Percentiles rank a stretch among this genome's conserved stretches.
These are phyloP conservation scores for Cystobasidium slooffiae DNA, from an alignment of 1,284 basidiomycete genomes.

Conservation along the genomic window DNA sequence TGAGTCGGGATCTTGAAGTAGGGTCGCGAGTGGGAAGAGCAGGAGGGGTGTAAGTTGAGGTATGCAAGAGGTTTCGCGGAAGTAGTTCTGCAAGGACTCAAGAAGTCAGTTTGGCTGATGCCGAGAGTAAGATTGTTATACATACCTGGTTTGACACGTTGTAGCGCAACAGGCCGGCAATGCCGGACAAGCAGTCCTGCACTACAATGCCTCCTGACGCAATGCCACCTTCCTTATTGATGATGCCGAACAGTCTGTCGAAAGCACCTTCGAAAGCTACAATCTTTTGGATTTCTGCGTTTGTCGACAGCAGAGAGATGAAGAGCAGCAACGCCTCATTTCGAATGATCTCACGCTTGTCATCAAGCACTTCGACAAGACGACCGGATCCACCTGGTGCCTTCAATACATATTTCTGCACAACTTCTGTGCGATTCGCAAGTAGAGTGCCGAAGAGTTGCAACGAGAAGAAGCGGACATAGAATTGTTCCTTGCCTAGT, in stretches of 20 bases:
- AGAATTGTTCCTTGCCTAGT: conserved; percentile 73
- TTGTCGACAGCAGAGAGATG: conserved; percentile 79
- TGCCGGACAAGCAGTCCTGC: conserved; percentile 80
- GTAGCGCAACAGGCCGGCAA: conserved; percentile 83
- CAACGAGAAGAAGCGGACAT: conserved; percentile 82
- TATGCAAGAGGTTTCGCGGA: conserved; percentile 87
- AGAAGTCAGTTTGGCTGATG: background rate
- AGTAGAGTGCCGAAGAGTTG: conserved; percentile 81
- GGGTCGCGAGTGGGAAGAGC: conserved; percentile 75
- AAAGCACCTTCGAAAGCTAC: conserved; percentile 97
- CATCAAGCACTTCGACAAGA: conserved; percentile 74
- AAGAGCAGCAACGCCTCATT: conserved; percentile 73
- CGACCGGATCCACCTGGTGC: conserved; percentile 71
- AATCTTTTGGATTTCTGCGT: conserved; percentile 93
- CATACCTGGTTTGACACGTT: conserved; percentile 92
- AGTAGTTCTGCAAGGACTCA: conserved; percentile 78
- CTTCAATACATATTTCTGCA: conserved; percentile 87
- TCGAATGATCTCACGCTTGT: conserved; percentile 79
- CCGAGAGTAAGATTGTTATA: conserved; percentile 3
- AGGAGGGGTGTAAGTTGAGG: conserved; percentile 79
- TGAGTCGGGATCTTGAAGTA: conserved; percentile 50
- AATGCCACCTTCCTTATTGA: conserved; percentile 84
- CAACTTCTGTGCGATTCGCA: conserved; percentile 73
- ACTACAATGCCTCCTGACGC: conserved; percentile 85
- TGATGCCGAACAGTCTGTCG: conserved; percentile 89